phyloP scores from a whole-genome alignment of 257 asterid species.

The Plantago major region DNA sequence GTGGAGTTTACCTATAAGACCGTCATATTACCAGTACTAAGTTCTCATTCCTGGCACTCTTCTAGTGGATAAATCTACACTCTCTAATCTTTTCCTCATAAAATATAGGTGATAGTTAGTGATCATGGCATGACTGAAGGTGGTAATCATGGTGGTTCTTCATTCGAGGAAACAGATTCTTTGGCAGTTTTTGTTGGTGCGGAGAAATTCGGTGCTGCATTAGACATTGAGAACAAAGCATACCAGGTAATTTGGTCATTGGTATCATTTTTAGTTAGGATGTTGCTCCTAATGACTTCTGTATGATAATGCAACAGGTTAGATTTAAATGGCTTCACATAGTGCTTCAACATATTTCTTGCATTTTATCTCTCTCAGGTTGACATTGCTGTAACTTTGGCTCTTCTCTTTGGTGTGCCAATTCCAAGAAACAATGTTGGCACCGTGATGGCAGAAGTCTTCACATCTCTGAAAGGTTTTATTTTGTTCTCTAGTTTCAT shows the following conservation, averaged over 20 bases:
- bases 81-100: constrained; percentile 19
- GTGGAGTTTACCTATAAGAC: not conserved
- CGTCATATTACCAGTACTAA: not conserved
- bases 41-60: constrained; percentile 10
- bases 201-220: constrained; percentile 25
- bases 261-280: constrained; percentile 11
- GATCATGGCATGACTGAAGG: constrained; percentile 95
- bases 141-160: constrained; percentile 94
- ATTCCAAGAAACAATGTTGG: constrained; percentile 89
- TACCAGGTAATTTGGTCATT: constrained; percentile 86
- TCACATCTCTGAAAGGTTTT: constrained; percentile 60
- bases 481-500: constrained; percentile 10
- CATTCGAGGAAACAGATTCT: constrained; percentile 87
- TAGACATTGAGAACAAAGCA: constrained; percentile 36
- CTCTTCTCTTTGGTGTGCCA: constrained; percentile 90
- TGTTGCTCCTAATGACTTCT: constrained; percentile 8
- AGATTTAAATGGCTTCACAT: not conserved
- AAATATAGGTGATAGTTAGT: constrained; percentile 68
- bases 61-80: too few relatives aligned
- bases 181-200: constrained; percentile 73
- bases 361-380: constrained; percentile 47
- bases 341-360: constrained; percentile 15
- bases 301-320: not conserved
- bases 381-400: constrained; percentile 75
- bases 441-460: constrained; percentile 56